Percentiles rank a stretch among this genome's conserved stretches.
These are phyloP conservation scores for Leishmania guyanensis DNA, from an alignment of 208 protist species.

Conservation along the genomic window DNA sequence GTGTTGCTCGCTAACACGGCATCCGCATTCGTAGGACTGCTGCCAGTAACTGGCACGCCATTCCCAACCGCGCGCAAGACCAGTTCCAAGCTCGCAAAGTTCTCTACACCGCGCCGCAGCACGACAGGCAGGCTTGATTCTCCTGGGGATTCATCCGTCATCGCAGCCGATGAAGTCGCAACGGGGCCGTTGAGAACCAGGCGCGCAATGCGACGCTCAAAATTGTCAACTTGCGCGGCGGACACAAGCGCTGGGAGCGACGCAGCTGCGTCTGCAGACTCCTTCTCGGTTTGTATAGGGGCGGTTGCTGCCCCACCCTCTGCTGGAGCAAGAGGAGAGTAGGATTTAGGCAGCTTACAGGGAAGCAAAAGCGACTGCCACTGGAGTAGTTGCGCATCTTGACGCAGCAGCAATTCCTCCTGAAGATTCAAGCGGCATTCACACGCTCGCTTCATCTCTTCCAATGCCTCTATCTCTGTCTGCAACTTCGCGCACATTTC, in stretches of 20 bases:
- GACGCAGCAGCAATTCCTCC: slow-evolving; percentile 18
- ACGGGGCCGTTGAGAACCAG: slow-evolving; percentile 37
- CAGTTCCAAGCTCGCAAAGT: slow-evolving; percentile 67
- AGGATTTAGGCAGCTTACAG: neutral
- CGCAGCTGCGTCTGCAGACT: neutral
- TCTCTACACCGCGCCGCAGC: slow-evolving; percentile 59
- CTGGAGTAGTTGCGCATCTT: slow-evolving; percentile 24
- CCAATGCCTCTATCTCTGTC: slow-evolving; percentile 26
- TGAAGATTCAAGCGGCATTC: slow-evolving; percentile 33
- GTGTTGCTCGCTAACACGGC: neutral
- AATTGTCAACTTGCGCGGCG: slow-evolving; percentile 37
- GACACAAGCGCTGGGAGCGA: slow-evolving; percentile 2
- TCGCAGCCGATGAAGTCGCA: neutral
- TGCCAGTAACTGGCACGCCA: neutral
- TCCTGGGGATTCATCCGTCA: neutral
- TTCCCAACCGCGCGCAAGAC: slow-evolving; percentile 21
- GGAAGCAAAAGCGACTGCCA: slow-evolving; percentile 16
- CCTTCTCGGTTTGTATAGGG: neutral
- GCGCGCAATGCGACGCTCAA: slow-evolving; percentile 54
- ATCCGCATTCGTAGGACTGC: neutral
- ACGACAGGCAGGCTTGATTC: slow-evolving; percentile 40
- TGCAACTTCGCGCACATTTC: slow-evolving; percentile 20
- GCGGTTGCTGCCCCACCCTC: neutral
- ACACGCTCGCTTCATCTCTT: slow-evolving; percentile 24
- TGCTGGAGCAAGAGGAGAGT: neutral